These are phyloP conservation scores for Chloris gayana DNA, from an alignment of 176 grass and related monocot genomes.

Conservation along the genomic window DNA sequence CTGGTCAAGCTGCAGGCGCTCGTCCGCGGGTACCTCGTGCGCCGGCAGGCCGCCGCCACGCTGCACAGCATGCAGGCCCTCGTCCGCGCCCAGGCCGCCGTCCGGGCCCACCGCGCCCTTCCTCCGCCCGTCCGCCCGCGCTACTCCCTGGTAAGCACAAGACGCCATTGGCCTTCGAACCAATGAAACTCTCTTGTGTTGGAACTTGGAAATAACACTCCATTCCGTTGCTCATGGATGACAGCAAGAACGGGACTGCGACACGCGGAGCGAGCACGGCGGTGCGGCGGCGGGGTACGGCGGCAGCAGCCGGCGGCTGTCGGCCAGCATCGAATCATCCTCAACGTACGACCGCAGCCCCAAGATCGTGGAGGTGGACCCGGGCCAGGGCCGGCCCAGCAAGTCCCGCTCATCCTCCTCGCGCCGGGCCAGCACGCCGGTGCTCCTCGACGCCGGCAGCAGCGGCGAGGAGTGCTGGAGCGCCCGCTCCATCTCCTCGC, in stretches of 20 bases:
- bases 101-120: constrained; percentile 53
- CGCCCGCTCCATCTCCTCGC: constrained; percentile 46
- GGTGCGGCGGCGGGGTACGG: constrained; percentile 48
- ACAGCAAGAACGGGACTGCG: constrained; percentile 72
- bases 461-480: constrained; percentile 41
- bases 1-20: constrained; percentile 90
- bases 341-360: constrained; percentile 73
- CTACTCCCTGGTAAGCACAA: constrained; percentile 41
- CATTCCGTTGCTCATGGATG: too few species aligned
- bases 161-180: too few species aligned
- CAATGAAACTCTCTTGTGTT: too few species aligned
- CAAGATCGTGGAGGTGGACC: constrained; percentile 94
- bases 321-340: constrained; percentile 72
- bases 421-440: constrained; percentile 56
- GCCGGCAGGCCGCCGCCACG: constrained; percentile 72
- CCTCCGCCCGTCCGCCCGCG: constrained; percentile 50
- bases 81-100: constrained; percentile 75
- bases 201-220: too few species aligned
- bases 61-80: constrained; percentile 92
- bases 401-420: constrained; percentile 81
- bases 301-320: constrained; percentile 58
- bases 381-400: constrained; percentile 68
- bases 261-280: constrained; percentile 73
- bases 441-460: constrained; percentile 30
- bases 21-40: constrained; percentile 87